Conservation (phyloP, 2,329 filamentous ascomycete genomes). For the Pseudonectria buxi region DNA sequence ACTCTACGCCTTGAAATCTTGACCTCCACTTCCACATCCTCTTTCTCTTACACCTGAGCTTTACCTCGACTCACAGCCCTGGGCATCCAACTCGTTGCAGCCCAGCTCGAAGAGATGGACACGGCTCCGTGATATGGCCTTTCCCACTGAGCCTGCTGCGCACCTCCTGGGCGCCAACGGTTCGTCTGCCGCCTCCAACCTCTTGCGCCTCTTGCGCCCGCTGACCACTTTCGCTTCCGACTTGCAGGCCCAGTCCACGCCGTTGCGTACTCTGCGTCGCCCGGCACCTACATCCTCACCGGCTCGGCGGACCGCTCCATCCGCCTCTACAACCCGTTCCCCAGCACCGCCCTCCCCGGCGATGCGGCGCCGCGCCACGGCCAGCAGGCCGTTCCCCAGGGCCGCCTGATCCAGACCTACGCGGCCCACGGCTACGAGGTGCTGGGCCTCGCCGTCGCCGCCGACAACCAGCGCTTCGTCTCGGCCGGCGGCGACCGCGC, state of each 20-base stretch:
- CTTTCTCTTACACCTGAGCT: too few species aligned
- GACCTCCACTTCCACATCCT: too few species aligned
- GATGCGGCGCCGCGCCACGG: constrained; percentile 11
- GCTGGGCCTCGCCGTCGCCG: constrained; percentile 66
- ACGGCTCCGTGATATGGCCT: constrained; percentile 31
- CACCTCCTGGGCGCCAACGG: constrained; percentile 54
- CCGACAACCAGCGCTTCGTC: constrained; percentile 77
- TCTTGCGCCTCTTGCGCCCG: too few species aligned
- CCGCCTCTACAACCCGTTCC: constrained; percentile 74
- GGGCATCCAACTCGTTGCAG: too few species aligned
- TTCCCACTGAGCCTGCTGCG: constrained; percentile 43
- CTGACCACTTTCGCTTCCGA: constrained; percentile 2
- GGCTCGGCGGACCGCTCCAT: constrained; percentile 80
- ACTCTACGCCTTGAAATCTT: too few species aligned
- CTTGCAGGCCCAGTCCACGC: constrained; percentile 62
- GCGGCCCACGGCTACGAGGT: constrained; percentile 88
- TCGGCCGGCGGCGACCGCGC: constrained; percentile 84
- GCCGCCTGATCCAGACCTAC: constrained; percentile 77
- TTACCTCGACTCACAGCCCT: background rate
- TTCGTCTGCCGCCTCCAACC: constrained; percentile 25
- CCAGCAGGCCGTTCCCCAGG: constrained; percentile 34
- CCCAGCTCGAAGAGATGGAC: constrained; percentile 13
- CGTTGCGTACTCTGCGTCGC: constrained; percentile 63
- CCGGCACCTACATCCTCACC: constrained; percentile 73
- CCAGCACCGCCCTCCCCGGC: constrained; percentile 34